phyloP scores from a whole-genome alignment of 108 stramenopile genomes.

The Nitzschia putrida region DNA sequence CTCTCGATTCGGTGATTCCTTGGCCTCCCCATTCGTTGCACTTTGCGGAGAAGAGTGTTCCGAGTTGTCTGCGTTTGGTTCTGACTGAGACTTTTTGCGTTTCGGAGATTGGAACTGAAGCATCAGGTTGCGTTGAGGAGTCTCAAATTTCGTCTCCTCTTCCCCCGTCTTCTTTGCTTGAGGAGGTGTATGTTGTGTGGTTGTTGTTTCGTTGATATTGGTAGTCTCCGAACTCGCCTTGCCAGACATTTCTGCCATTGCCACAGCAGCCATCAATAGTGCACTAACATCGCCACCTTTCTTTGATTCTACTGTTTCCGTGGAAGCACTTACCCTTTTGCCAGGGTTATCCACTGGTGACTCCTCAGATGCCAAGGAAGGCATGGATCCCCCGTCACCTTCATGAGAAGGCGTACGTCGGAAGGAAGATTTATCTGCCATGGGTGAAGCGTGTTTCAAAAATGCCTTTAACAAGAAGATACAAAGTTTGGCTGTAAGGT shows the following conservation, averaged over 20 bases:
- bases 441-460: conserved; percentile 52
- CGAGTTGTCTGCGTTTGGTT: not conserved
- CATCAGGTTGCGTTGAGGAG: conserved; percentile 36
- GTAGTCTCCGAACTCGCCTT: not conserved
- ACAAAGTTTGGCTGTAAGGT: not conserved
- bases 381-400: conserved; percentile 36
- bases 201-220: not conserved
- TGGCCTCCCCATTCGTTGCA: not conserved
- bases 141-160: conserved; percentile 27
- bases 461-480: conserved; percentile 36
- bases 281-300: conserved; percentile 36
- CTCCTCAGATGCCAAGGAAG: conserved; percentile 35
- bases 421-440: conserved; percentile 9
- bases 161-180: not conserved
- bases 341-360: conserved; percentile 6
- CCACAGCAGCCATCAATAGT: conserved; percentile 56
- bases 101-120: conserved; percentile 38
- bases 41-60: not conserved
- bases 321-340: not conserved
- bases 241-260: conserved; percentile 58
- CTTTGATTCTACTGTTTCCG: conserved; percentile 13
- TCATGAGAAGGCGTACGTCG: conserved; percentile 13
- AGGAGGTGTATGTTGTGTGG: conserved; percentile 9
- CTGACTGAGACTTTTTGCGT: conserved; percentile 26
- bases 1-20: conserved; percentile 4